Evolutionary conservation across 345 rosid species (phyloP), one percentile per base, ranked within the genome.

Genomic region (Populus pruinosa): DNA sequence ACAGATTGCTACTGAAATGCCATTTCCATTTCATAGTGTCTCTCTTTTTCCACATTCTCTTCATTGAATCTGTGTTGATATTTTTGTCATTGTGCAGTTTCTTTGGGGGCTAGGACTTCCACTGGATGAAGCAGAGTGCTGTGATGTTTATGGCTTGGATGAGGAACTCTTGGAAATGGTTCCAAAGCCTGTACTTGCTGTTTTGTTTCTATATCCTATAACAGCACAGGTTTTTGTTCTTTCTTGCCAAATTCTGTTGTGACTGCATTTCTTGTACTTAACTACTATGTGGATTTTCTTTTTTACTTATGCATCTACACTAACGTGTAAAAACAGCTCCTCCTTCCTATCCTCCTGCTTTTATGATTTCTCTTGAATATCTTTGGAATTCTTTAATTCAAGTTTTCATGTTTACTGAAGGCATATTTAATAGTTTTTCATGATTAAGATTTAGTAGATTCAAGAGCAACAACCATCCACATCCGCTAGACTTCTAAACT

Each of bases 121-220:
- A 0, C 89, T 78, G 76, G 83, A 72, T 27, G 95, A 86, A 77
- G 97, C 89, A 1, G 97, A 93, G 87, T 93, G 98, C 76, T 78
- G 33, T 75, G 99, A 96, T 88, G 99, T 93, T 72, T 93, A 87
- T 76, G 97, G 98, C 2, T 88, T 93, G 80, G 99, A 96, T 66
- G 94, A 87, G 0, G 99, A 93, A 62, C 97, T 93, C 59, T 78
- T 96, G 49, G 94, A 83, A 70, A 91, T 91, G 93, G 97, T 96
- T 80, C 98, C 97, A 0, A 85, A 92, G 82, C 97, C 98, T 80
- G 97, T 92, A 10, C 94, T 91, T 33, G 99, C 98, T 55, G 99
- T 96, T 64, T 86, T 96, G 75, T 92, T 92, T 83, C 97, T 96
- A 56, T 92, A 86, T 82, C 99, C 99, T 10, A 17, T 93, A 74